Evolutionary conservation across 352 stramenopile genomes (phyloP).

Genomic region (Globisporangium nunn): DNA sequence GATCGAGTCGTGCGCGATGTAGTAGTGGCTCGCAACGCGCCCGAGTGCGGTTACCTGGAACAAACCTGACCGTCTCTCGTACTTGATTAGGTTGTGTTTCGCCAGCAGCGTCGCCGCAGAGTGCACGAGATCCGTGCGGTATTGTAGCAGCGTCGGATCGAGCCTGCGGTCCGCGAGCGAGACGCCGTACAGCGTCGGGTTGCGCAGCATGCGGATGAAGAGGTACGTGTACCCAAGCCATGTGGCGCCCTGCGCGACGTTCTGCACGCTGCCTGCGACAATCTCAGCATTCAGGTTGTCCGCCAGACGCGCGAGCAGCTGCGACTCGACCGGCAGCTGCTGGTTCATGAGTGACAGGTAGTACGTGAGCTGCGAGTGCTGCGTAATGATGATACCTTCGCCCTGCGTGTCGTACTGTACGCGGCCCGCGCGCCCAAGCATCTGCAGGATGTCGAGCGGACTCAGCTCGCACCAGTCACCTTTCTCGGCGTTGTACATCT

Average conservation of each 20-base stretch:
- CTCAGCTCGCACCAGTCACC: conserved; percentile 97
- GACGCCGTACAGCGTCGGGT: conserved; percentile 95
- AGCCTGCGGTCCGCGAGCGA: conserved; percentile 78
- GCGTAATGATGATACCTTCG: conserved; percentile 99
- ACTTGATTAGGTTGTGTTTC: conserved; percentile 97
- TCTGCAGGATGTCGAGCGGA: conserved; percentile 98
- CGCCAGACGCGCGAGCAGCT: conserved; percentile 94
- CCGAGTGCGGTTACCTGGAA: conserved; percentile 97
- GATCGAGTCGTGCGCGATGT: conserved; percentile 98
- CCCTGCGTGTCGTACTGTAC: conserved; percentile 97
- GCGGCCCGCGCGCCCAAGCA: conserved; percentile 97
- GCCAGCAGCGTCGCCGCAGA: conserved; percentile 94
- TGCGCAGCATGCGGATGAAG: conserved; percentile 98
- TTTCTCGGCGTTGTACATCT: conserved; percentile 99
- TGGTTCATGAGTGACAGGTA: conserved; percentile 99
- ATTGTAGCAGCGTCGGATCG: conserved; percentile 93
- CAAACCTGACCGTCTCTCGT: conserved; percentile 93
- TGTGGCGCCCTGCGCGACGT: conserved; percentile 90
- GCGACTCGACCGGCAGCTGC: conserved; percentile 99
- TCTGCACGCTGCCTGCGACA: conserved; percentile 95
- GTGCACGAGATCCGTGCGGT: conserved; percentile 94
- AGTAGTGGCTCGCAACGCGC: conserved; percentile 98
- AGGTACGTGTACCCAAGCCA: conserved; percentile 99
- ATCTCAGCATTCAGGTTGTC: conserved; percentile 99
- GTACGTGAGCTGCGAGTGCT: conserved; percentile 98